Conservation (phyloP, 169 alveolate species). For the Ichthyophthirius multifiliis region DNA sequence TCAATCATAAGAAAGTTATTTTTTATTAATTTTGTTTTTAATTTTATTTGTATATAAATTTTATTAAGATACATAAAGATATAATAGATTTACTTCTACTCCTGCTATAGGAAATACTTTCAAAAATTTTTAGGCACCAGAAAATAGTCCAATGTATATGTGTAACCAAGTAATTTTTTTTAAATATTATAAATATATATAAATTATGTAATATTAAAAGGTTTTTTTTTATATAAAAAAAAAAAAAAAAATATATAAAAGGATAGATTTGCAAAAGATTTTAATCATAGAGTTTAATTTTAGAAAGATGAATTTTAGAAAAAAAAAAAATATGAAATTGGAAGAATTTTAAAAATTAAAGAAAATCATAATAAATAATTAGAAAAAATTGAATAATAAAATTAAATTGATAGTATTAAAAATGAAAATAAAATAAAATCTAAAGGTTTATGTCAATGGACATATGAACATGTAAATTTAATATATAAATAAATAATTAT, state of each 20-base stretch:
- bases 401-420: not conserved
- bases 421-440: not conserved
- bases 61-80: not conserved
- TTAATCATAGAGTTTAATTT: conserved; percentile 8
- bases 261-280: not conserved
- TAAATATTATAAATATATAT: not conserved
- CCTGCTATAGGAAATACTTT: not conserved
- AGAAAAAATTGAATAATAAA: not conserved
- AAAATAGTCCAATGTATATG: not conserved
- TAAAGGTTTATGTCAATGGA: conserved; percentile 5
- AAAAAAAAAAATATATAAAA: not conserved
- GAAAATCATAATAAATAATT: not conserved
- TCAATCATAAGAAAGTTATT: not conserved
- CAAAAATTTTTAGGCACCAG: not conserved
- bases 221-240: too few species aligned
- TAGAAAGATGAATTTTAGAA: not conserved
- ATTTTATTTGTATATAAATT: not conserved
- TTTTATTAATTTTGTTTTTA: not conserved
- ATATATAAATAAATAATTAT: too few species aligned
- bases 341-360: conserved; percentile 2
- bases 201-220: too few species aligned
- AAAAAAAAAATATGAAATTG: not conserved
- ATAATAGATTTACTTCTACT: not conserved
- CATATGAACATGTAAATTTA: conserved; percentile 1
- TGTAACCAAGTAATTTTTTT: not conserved